Base-by-base conservation (phyloP, 2,329 filamentous ascomycete species). In the Trichoderma lentiforme region DNA sequence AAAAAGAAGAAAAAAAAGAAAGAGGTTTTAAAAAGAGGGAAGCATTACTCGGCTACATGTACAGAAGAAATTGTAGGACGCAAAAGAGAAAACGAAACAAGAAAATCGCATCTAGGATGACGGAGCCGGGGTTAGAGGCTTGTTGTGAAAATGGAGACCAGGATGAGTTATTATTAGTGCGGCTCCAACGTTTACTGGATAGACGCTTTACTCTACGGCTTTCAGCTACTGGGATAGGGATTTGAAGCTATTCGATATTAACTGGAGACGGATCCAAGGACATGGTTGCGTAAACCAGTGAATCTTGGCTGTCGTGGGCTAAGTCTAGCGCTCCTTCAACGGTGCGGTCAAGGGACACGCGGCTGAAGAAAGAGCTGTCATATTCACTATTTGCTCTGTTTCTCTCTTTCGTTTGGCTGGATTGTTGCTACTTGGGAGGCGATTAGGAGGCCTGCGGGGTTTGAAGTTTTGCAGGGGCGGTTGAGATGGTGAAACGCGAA, bases 401-500 rank as follows among this genome's bases (percentile, higher is more conserved):
- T 9, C 7, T 43, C 15, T n/a, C 39, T 24, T 21, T 28, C 21
- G 6, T 7, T 60, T 21, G 15, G 28, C 47, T 60, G 18, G 26
- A 15, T 24, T 61, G 36, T 8, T n/a, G 7, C 39, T 43, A 4
- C 39, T 43, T 56, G 8, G 47, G 47, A 39, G 34, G 56, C 15
- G 21, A 51, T 53, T 58, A 67, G 64, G 64, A 67, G 64, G 64
- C 51, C 51, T 58, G 64, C 32, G 64, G 39, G 43, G 66, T 70
- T 70, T 70, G 66, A 70, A 62, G 43, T 47, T n/a, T 30, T 32
- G 57, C 57, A 51, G 56, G 66, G 66, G 66, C 36, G 57, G 66
- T 15, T 34, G 36, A 32, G 21, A 70, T 70, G 66, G 66, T 70
- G 66, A 70, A 70, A 70, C 66, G 57, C 57, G 39, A 53, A 60